These are phyloP conservation scores for Smallanthus sonchifolius DNA, from an alignment of 129 eudicot species.

Conservation along the genomic window DNA sequence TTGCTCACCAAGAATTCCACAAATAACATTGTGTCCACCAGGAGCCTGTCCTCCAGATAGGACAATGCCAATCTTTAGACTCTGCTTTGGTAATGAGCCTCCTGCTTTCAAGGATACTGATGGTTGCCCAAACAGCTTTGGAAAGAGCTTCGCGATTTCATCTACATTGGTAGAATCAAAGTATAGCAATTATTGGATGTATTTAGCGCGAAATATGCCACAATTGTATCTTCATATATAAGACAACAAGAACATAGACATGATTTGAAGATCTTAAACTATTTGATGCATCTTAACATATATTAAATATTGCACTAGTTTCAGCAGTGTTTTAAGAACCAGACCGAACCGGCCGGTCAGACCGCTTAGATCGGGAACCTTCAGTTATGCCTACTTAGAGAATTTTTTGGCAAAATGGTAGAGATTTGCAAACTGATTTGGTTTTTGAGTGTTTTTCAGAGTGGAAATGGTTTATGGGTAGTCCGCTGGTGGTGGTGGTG, in stretches of 20 bases:
- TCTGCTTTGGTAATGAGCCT: slow-evolving; percentile 29
- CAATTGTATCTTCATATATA: not conserved
- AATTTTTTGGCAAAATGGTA: no score
- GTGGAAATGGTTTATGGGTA: no score
- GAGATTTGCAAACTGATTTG: no score
- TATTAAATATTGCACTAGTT: not conserved
- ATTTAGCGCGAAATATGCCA: not conserved
- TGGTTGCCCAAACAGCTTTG: slow-evolving; percentile 74
- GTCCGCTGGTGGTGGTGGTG: no score
- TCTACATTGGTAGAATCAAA: slow-evolving; percentile 30
- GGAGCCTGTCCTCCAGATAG: slow-evolving; percentile 99
- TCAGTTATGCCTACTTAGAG: no score
- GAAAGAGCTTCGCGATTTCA: slow-evolving; percentile 74
- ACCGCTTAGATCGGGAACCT: no score
- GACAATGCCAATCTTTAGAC: slow-evolving; percentile 76
- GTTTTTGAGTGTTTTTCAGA: no score
- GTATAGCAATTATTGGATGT: not conserved
- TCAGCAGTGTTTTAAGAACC: no score
- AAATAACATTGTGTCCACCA: slow-evolving; percentile 95
- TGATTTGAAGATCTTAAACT: slow-evolving; percentile 1
- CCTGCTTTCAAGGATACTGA: slow-evolving; percentile 56
- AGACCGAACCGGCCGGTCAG: no score
- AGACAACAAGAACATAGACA: not conserved
- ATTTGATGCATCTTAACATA: not conserved
- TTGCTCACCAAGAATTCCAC: slow-evolving; percentile 77